Conservation (phyloP, 1,139 yeast species). For the Debaryomycetaceae sp. region DNA sequence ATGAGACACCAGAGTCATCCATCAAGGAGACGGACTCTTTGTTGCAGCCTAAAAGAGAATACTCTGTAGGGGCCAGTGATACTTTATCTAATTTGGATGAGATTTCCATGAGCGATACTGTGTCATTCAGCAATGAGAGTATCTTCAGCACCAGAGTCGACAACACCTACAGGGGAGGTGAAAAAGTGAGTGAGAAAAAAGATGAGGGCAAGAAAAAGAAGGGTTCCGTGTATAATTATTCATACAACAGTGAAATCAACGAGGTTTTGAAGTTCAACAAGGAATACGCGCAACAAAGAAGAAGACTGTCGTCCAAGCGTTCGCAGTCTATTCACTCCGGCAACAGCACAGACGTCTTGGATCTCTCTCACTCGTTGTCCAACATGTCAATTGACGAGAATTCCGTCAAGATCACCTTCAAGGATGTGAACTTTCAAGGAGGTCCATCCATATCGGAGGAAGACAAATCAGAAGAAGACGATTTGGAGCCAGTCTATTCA, state of each 20-base stretch:
- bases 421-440: slow-evolving; percentile 10
- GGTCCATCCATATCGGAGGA: slow-evolving; percentile 3
- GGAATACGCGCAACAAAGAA: slow-evolving; percentile 6
- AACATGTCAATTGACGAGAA: slow-evolving; percentile 6
- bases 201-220: slow-evolving; percentile 2
- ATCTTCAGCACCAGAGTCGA: background rate
- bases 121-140: background rate
- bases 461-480: slow-evolving; percentile 7
- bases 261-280: slow-evolving; percentile 13
- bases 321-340: background rate
- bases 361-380: slow-evolving; percentile 1
- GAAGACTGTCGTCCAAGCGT: slow-evolving; percentile 1
- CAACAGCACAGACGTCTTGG: slow-evolving; percentile 1
- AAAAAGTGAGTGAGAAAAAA: no score
- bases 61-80: background rate
- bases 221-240: slow-evolving; percentile 7
- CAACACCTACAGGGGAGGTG: background rate
- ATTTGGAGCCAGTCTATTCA: slow-evolving; percentile 15
- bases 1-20: background rate
- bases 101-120: background rate
- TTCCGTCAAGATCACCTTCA: slow-evolving; percentile 8
- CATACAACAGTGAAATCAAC: slow-evolving; percentile 13
- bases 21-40: background rate
- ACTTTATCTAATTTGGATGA: background rate
- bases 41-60: background rate